These are phyloP conservation scores for Oropetium thomaeum DNA, from an alignment of 176 grass and related monocot genomes.

Conservation along the genomic window DNA sequence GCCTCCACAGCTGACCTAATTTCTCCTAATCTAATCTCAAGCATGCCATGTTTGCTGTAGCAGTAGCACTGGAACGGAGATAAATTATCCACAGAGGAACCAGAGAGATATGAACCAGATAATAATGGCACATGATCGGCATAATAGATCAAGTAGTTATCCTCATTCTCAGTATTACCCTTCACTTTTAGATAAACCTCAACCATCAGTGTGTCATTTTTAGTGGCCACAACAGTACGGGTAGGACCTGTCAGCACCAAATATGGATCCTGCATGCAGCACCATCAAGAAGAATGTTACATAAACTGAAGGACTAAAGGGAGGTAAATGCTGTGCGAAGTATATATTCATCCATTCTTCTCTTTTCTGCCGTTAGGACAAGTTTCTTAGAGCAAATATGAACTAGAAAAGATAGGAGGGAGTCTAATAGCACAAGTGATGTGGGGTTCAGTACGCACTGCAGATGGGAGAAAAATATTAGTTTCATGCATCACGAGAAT, in stretches of 20 bases:
- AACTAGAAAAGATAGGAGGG: too few relatives aligned
- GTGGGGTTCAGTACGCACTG: not conserved
- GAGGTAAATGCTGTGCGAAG: not conserved
- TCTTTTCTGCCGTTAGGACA: too few relatives aligned
- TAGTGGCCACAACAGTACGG: not conserved
- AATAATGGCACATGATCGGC: not conserved
- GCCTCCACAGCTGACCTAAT: not conserved
- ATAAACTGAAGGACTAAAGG: not conserved
- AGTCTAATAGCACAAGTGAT: not conserved
- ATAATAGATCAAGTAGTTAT: not conserved
- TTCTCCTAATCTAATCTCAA: not conserved
- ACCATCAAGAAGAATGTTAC: not conserved
- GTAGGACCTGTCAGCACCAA: slow-evolving; percentile 1
- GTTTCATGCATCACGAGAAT: too few relatives aligned
- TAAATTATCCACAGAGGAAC: not conserved
- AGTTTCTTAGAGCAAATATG: too few relatives aligned
- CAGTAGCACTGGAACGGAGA: not conserved
- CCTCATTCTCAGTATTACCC: not conserved
- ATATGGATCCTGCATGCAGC: slow-evolving; percentile 13
- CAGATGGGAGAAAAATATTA: too few relatives aligned
- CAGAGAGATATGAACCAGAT: too few relatives aligned
- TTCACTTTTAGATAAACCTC: not conserved
- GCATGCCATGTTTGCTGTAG: not conserved
- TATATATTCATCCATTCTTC: too few relatives aligned
- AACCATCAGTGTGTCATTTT: not conserved